Base-by-base conservation (phyloP, 495 filamentous ascomycete genomes). In the Aspergillus sclerotiicarbonarius region DNA sequence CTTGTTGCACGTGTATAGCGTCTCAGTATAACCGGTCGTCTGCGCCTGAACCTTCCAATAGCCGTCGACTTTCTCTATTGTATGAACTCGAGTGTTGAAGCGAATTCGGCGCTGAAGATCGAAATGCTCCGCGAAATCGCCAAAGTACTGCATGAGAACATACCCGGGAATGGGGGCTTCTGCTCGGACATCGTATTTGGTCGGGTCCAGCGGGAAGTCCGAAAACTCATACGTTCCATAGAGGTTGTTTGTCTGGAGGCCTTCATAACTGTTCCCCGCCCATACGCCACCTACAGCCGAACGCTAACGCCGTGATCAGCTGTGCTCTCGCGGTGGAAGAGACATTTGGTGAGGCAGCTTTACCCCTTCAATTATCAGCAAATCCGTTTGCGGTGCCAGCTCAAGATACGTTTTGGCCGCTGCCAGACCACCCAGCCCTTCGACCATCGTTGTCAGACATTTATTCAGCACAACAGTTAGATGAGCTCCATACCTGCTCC, bases 361-460 rank as follows among this genome's bases (percentile, higher is more conserved):
- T 41, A 41, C 37, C 37, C n/a, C 48, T 30, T 73, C 71, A 1
- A 71, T 19, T 10, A 73, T 56, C 0, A 65, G 16, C 4, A 75
- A 41, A 8, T 62, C 66, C 0, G 57, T 57, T 0, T 58, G 25
- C 0, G 67, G 71, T 16, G 63, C 57, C 15, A 70, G 57, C 13
- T 67, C 59, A 4, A 75, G 58, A 45, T 73, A 75, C n/a, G 58
- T 66, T 12, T 68, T 63, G 0, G 71, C 68, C 8, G 69, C 63
- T 25, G 68, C 64, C 9, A 74, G 68, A 15, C 71, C 71, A 29
- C 58, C 58, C 15, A 60, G 10, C 8, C 52, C 52, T 41, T n/a
- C 15, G 7, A n/a, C 1, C 10, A n/a, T 6, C 9, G 37, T 12
- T 13, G 37, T 41, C 37, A 41, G 37, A 35, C 37, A 13, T 15